Evolutionary conservation across 1,284 basidiomycete species (phyloP).

Genomic region (Phenoliferia sp.): DNA sequence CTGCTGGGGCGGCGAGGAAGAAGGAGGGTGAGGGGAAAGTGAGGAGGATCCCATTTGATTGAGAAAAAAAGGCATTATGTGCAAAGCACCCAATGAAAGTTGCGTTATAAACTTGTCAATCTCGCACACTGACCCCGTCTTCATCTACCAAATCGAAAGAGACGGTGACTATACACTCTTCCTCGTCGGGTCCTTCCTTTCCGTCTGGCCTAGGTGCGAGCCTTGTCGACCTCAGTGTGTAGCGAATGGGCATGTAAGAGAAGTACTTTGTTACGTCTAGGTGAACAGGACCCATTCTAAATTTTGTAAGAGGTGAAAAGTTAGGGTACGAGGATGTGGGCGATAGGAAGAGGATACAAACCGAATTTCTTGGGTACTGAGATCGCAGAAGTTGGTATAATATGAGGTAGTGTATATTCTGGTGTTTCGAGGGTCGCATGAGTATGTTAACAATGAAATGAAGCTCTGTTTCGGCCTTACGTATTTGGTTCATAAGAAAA

Average conservation of each 20-base stretch:
- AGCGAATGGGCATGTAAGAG: constrained; percentile 45
- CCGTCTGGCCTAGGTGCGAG: constrained; percentile 25
- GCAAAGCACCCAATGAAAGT: no score
- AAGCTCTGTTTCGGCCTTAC: constrained; percentile 16
- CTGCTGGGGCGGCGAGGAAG: constrained; percentile 55
- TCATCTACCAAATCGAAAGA: constrained; percentile 44
- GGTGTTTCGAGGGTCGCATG: not conserved
- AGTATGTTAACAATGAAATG: not conserved
- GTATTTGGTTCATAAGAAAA: constrained; percentile 41
- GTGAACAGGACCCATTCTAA: constrained; percentile 8
- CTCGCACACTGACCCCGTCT: no score
- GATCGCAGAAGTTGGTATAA: constrained; percentile 34
- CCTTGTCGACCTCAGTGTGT: constrained; percentile 42
- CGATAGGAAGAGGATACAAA: not conserved
- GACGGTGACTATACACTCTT: constrained; percentile 43
- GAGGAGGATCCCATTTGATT: constrained; percentile 16
- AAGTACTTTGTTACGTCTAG: constrained; percentile 31
- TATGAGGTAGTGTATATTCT: constrained; percentile 30
- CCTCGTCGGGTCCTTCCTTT: constrained; percentile 33
- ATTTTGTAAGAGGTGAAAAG: not conserved
- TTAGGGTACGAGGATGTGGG: not conserved
- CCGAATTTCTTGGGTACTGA: constrained; percentile 34
- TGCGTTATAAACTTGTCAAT: no score
- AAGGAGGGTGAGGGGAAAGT: constrained; percentile 24
- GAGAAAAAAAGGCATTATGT: no score